Percentiles rank a stretch among this genome's conserved stretches.
Conservation (phyloP, 129 eudicot species). For the Saposhnikovia divaricata region DNA sequence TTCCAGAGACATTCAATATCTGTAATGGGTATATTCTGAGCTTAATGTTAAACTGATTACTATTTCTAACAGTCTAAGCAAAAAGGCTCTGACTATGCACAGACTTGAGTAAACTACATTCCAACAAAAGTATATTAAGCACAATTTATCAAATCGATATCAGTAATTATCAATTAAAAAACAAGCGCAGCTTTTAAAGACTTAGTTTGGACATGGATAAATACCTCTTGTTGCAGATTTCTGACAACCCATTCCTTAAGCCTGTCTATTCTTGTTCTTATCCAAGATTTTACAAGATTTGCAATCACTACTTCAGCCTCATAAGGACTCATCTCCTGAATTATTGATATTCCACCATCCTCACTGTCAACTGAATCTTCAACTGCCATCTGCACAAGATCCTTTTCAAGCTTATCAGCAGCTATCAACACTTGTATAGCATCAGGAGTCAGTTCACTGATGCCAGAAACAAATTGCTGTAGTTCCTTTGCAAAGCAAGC, state of each 20-base stretch:
- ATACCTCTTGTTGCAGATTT: conserved; percentile 93
- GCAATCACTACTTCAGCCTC: conserved; percentile 85
- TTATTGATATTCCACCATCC: conserved; percentile 94
- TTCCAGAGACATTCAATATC: neutral
- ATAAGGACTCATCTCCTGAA: conserved; percentile 95
- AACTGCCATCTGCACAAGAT: conserved; percentile 88
- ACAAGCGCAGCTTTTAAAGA: neutral
- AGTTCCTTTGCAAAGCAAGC: conserved; percentile 87
- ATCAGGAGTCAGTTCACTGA: conserved; percentile 86
- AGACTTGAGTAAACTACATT: neutral
- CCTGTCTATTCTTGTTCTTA: conserved; percentile 68
- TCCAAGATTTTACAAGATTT: conserved; percentile 73
- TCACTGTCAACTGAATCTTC: conserved; percentile 97
- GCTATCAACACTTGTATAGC: conserved; percentile 80
- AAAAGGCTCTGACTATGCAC: neutral
- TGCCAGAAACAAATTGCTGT: conserved; percentile 77
- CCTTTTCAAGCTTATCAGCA: conserved; percentile 90
- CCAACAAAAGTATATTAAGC: neutral
- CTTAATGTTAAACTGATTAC: neutral
- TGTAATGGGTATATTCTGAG: neutral
- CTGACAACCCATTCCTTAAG: conserved; percentile 79
- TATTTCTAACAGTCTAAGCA: no score
- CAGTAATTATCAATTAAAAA: neutral
- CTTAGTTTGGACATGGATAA: neutral
- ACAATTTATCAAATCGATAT: neutral